Percentiles rank a stretch among this genome's conserved stretches.
These are phyloP conservation scores for Trichoderma sp. DNA, from an alignment of 2,329 filamentous ascomycete species.

Conservation along the genomic window DNA sequence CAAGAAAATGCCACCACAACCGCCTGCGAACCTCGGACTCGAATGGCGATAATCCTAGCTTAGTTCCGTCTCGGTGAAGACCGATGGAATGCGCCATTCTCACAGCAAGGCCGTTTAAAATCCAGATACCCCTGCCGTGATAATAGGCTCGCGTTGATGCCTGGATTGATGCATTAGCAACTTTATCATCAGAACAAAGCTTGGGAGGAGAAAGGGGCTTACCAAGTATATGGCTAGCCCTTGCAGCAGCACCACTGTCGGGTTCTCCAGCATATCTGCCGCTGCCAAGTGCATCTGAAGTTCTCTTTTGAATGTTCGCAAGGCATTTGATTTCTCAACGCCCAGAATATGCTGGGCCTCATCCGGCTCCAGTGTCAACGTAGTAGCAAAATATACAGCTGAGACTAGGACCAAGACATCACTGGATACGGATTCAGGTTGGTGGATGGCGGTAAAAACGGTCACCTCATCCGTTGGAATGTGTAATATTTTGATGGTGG, in stretches of 20 bases:
- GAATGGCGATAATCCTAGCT: slow-evolving; percentile 48
- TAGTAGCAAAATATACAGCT: slow-evolving; percentile 48
- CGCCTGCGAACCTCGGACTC: slow-evolving; percentile 55
- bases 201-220: neutral
- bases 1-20: slow-evolving; percentile 53
- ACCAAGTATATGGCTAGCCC: slow-evolving; percentile 40
- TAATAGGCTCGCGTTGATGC: slow-evolving; percentile 33
- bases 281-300: slow-evolving; percentile 39
- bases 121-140: slow-evolving; percentile 37
- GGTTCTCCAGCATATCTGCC: slow-evolving; percentile 40
- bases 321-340: slow-evolving; percentile 24
- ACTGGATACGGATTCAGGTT: slow-evolving; percentile 27
- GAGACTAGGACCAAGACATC: slow-evolving; percentile 41
- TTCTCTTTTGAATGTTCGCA: slow-evolving; percentile 32
- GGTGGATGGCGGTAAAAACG: slow-evolving; percentile 32
- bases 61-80: slow-evolving; percentile 49
- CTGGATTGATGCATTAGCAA: slow-evolving; percentile 20
- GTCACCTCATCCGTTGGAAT: slow-evolving; percentile 32
- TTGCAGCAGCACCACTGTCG: slow-evolving; percentile 35
- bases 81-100: slow-evolving; percentile 50
- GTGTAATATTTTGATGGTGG: slow-evolving; percentile 30
- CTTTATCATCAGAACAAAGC: neutral
- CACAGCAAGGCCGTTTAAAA: slow-evolving; percentile 43
- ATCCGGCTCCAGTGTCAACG: slow-evolving; percentile 38
- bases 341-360: slow-evolving; percentile 34